Base-by-base conservation (phyloP, 1,284 basidiomycete genomes). In the Xerocomus amazonicus region DNA sequence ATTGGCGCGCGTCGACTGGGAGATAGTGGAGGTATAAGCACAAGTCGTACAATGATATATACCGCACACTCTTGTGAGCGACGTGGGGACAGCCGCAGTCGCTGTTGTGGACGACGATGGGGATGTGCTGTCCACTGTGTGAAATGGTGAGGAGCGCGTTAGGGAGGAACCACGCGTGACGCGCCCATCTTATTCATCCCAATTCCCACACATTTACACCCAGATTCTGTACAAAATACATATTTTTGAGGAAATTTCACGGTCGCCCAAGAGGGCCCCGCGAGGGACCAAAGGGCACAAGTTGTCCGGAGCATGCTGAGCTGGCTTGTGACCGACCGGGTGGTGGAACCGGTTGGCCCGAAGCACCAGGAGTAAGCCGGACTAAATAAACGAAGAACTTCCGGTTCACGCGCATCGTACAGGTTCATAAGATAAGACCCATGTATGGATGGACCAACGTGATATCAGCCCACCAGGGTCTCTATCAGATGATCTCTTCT, bases 1-100 rank as follows among this genome's bases (percentile, higher is more conserved):
- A 88, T 88, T 59, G 60, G 59, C 63, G 71, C 72, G 73, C 73
- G 73, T 70, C 71, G 52, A 54, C 51, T 31, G 46, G 14, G 35
- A 48, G 16, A 19, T 32, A 13, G 13, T 5, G n/a, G 5, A 26
- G 43, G 43, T 17, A 36, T 61, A 51, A 63, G 43, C 47, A 54
- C 52, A 45, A 14, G 9, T 17, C 5, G 50, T 50, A 46, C 27
- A 52, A 34, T 48, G 28, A 51, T 52, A 49, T 45, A 50, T 53
- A 47, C 39, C 42, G 17, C 10, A 34, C 47, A 45, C 48, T 47
- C 51, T 47, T 3, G 34, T 29, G 47, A 38, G 50, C 48, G 49
- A 53, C 40, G 47, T 45, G 28, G 32, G 48, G 4, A 4, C 19
- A 9, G 23, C 43, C 3, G 10, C 45, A 16, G 40, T 17, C 38